phyloP scores from a whole-genome alignment of 441 rosid genomes.

The Gossypium trilobum region DNA sequence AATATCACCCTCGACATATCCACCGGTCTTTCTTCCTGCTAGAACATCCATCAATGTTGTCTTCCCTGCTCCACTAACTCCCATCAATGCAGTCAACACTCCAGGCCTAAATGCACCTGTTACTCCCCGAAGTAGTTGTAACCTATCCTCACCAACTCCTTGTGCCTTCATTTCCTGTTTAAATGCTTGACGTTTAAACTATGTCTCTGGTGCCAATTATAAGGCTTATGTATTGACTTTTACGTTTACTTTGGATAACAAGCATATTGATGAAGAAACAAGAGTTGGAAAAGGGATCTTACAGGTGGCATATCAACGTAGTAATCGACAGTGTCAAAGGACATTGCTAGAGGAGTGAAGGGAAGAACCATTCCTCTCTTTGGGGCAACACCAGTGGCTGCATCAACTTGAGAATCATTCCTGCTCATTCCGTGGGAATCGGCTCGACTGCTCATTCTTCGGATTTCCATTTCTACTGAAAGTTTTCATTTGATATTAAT shows the following conservation, averaged over 20 bases:
- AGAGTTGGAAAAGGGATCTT: constrained; percentile 15
- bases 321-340: constrained; percentile 63
- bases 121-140: constrained; percentile 59
- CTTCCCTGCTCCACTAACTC: constrained; percentile 97
- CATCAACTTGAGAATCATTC: constrained; percentile 28
- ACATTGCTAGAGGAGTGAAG: constrained; percentile 81
- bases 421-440: constrained; percentile 22
- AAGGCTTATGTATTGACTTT: neutral
- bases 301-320: constrained; percentile 88
- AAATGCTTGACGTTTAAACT: neutral
- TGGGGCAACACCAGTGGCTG: constrained; percentile 27
- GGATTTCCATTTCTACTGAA: constrained; percentile 46
- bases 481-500: neutral
- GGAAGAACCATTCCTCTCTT: constrained; percentile 92
- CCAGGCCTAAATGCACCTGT: constrained; percentile 89
- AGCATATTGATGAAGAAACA: neutral
- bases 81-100: constrained; percentile 85
- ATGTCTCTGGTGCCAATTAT: neutral
- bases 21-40: constrained; percentile 84
- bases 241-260: neutral
- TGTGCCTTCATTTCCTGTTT: constrained; percentile 83
- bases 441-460: constrained; percentile 36
- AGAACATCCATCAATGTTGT: constrained; percentile 94
- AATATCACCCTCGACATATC: constrained; percentile 75
- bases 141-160: constrained; percentile 55